Evolutionary conservation across 2,329 filamentous ascomycete genomes (phyloP).

Genomic region (Aspergillus novofumigatus): DNA sequence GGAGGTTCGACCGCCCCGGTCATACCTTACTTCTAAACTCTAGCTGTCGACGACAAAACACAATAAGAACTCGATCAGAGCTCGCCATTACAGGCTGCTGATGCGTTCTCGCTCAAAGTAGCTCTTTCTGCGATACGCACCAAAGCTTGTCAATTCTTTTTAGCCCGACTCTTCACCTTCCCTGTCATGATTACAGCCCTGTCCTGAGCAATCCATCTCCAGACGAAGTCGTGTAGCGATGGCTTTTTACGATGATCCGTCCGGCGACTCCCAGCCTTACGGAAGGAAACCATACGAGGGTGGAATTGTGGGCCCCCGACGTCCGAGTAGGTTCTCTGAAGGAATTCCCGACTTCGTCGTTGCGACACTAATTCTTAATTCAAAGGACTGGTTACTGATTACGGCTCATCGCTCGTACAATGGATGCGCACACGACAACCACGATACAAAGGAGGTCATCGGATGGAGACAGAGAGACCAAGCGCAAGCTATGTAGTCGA

Average conservation of each 20-base stretch:
- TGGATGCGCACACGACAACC: slow-evolving; percentile 84
- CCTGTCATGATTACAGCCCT: slow-evolving; percentile 16
- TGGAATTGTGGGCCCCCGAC: slow-evolving; percentile 34
- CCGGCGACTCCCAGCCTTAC: slow-evolving; percentile 29
- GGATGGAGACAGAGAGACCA: slow-evolving; percentile 75
- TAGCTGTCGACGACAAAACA: background rate
- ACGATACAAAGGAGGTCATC: slow-evolving; percentile 66
- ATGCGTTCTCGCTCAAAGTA: background rate
- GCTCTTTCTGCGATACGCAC: background rate
- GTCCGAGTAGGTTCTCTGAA: slow-evolving; percentile 33
- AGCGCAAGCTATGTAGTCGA: slow-evolving; percentile 87
- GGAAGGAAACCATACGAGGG: slow-evolving; percentile 33
- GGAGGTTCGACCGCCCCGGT: background rate
- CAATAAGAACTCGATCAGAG: background rate
- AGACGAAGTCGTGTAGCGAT: slow-evolving; percentile 19
- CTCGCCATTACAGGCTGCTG: background rate
- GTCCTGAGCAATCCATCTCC: slow-evolving; percentile 7
- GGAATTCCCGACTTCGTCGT: background rate
- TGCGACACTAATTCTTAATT: slow-evolving; percentile 12
- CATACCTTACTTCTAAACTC: background rate
- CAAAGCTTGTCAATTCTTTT: background rate
- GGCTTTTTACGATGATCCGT: slow-evolving; percentile 39
- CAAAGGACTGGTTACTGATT: slow-evolving; percentile 84
- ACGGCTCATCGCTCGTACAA: slow-evolving; percentile 82
- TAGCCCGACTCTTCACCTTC: background rate